Base-by-base conservation (phyloP, 2,329 filamentous ascomycete genomes). In the Cytospora piceae region DNA sequence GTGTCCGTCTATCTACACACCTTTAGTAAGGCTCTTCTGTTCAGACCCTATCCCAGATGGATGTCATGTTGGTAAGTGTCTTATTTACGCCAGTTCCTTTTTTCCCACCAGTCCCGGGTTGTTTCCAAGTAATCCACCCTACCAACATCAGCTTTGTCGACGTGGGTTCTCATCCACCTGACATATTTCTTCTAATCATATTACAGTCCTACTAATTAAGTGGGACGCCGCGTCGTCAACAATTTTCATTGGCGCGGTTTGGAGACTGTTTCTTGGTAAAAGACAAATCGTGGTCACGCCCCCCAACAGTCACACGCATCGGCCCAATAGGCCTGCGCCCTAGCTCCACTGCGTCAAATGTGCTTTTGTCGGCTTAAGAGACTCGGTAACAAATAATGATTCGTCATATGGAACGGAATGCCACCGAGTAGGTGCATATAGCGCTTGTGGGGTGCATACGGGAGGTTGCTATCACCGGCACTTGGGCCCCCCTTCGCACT, bases 381-480 rank as follows among this genome's bases (percentile, higher is more conserved):
- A 11, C 34, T 15, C 34, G 12, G 34, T 37, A 14, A 15, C 34
- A 37, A 15, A 4, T 15, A 37, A 15, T 6, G 4, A 37, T 34
- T 49, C 59, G 53, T 22, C 22, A 55, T 54, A 22, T 14, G 20
- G 1, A 37, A 29, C 52, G 60, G 60, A 34, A 51, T 4, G 8
- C 12, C 46, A 34, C 52, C 52, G 60, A 62, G 32, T 49, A 17
- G 52, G n/a, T n/a, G n/a, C n/a, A n/a, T n/a, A n/a, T n/a, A n/a
- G 52, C 37, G 37, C 52, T 17, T 62, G 29, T 56, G 49, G 17
- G 14, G 3, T 37, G 54, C 24, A 32, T 31, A 53, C 49, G n/a
- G 20, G 59, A n/a, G 51, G 59, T 24, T 9, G 20, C 51, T 37
- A 39, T 31, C 60, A 37, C 42, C 52, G 60, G 52, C 60, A 56